Evolutionary conservation across 192 early-diverging fungal genomes (phyloP), one percentile per base, ranked within the genome.

Genomic region (Backusella mclennaniae): DNA sequence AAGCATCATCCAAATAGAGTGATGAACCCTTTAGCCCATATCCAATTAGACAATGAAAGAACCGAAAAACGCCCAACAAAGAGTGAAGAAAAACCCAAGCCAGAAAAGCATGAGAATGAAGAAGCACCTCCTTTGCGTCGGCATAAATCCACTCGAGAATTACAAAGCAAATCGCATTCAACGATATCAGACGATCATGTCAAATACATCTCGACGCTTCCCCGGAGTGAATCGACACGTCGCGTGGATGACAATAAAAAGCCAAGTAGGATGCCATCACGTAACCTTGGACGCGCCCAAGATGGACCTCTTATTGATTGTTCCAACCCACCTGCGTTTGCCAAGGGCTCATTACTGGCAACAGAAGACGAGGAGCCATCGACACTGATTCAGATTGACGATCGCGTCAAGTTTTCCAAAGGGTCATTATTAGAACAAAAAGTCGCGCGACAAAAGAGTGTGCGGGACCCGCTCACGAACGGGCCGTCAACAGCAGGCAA

Each of bases 381-480:
- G 1, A 79, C 73, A n/a, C 56, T 79, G 23, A 79, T 79, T 11
- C 72, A 79, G 39, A 59, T 79, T 12, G 72, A 79, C 31, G 73
- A 79, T 21, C 41, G 66, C 3, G 19, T 73, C 9, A 52, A 67
- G 4, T 79, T 79, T 33, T 39, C 73, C 23, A 79, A 79, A 46
- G 78, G 78, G 0, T 79, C 78, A 0, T 59, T 79, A 46, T 26
- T 79, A 8, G 73, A 79, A 8, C 49, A 69, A 21, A 70, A 70
- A 56, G 29, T 77, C 3, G 59, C 69, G 21, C 68, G 76, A 53
- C 71, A 69, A 17, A 77, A 77, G 41, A 77, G 76, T 35, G 41
- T 53, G 4, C 39, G 53, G 26, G 44, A 66, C 19, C 42, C 26
- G 2, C 75, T 35, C 6, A 23, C 35, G 2, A 31, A 35, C 29